Evolutionary conservation across 176 grass and related monocot genomes (phyloP), one percentile per base, ranked within the genome.

Genomic region (Paspalum vaginatum): DNA sequence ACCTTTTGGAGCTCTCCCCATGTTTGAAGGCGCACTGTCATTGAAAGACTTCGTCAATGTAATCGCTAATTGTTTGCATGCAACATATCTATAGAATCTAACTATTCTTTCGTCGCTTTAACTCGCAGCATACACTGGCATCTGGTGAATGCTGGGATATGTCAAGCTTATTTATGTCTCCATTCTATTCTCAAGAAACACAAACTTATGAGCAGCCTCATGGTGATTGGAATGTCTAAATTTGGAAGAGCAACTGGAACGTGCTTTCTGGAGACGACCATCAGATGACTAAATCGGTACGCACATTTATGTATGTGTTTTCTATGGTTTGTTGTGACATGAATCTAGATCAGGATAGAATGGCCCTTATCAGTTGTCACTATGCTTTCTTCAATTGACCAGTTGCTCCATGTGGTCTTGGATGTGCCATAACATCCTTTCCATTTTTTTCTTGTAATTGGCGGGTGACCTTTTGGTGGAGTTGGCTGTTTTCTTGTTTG

Each of bases 41-140:
- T 32, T 32, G 32, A 32, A 21, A 61, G 22, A 13, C 13, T 70
- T 72, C 5, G 3, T 52, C 38, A 11, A 63, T 69, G 9, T 12
- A 54, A 79, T 44, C 22, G 24, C 76, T 61, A 32, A 22, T 17
- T 83, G 9, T 25, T 74, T 53, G 12, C 56, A 63, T 56, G 27
- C 45, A 8, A 18, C 78, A 22, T 60, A 52, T 6, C 39, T 70
- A 45, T 58, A 5, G 20, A 48, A 43, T 57, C 3, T 68, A 20
- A 60, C 79, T 61, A 53, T 56, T 66, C 52, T 54, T 79, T 80
- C 6, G 9, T 47, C 39, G 2, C 73, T 57, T 74, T 74, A 38
- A 49, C 9, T 79, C 86, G 63, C 58, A 93, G 96, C 21, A 87
- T 89, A 46, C 65, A 75, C 52, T 83, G 24, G 50, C 70, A 63